Conservation (phyloP, 2,329 filamentous ascomycete species). For the Gliomastix tumulicola region DNA sequence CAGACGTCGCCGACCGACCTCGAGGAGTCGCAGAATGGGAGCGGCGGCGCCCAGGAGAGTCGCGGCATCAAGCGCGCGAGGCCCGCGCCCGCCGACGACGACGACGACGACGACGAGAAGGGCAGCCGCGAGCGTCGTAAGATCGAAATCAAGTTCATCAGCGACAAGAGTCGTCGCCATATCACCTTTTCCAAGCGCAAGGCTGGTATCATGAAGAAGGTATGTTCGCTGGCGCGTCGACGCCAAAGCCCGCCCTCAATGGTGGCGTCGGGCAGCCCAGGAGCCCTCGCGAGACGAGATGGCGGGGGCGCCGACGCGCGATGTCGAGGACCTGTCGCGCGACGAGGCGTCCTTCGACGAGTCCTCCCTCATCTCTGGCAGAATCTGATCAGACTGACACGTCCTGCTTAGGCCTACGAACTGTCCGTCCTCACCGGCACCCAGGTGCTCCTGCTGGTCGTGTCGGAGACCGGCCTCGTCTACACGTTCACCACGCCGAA, state of each 20-base stretch:
- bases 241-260: no score
- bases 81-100: conserved; percentile 78
- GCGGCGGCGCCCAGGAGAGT: conserved; percentile 54
- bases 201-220: conserved; percentile 99
- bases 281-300: no score
- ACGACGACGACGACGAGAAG: conserved; percentile 97
- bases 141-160: conserved; percentile 99
- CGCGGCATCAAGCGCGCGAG: conserved; percentile 88
- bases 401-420: conserved; percentile 72
- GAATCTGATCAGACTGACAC: conserved; percentile 1
- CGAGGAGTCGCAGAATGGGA: conserved; percentile 72
- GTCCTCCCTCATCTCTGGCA: no score
- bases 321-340: no score
- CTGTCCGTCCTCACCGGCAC: conserved; percentile 95
- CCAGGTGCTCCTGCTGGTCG: conserved; percentile 90
- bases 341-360: background rate
- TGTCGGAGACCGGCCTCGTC: conserved; percentile 89
- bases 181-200: conserved; percentile 99
- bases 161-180: conserved; percentile 98
- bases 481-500: conserved; percentile 98
- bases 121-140: conserved; percentile 95
- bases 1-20: conserved; percentile 68
- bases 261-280: no score
- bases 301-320: no score
- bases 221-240: conserved; percentile 34